These are phyloP conservation scores for Jamesozyma spencerorum DNA, from an alignment of 805 yeast species.

Conservation along the genomic window DNA sequence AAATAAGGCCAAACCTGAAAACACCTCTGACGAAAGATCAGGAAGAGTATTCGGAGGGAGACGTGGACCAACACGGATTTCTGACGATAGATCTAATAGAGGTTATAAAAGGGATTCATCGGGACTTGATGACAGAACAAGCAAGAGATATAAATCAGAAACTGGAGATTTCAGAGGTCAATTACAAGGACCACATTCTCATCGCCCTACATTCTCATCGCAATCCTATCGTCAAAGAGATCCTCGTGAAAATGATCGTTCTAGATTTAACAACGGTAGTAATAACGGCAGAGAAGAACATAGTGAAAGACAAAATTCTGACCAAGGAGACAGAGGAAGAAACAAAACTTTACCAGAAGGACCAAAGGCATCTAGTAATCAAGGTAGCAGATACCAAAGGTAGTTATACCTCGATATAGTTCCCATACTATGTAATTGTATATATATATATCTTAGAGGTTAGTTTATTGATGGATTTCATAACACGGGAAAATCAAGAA, in stretches of 20 bases:
- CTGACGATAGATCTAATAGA: not conserved
- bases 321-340: not conserved
- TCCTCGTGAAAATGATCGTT: constrained; percentile 4
- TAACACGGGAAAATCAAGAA: not conserved
- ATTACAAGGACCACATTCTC: not conserved
- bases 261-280: constrained; percentile 5
- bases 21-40: not conserved
- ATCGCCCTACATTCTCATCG: not conserved
- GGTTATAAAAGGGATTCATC: constrained; percentile 4
- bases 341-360: constrained; percentile 18
- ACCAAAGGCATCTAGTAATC: constrained; percentile 10
- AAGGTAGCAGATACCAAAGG: constrained; percentile 17
- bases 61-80: not conserved
- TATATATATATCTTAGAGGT: too few species aligned
- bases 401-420: too few species aligned
- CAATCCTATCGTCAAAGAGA: constrained; percentile 3
- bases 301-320: too few species aligned
- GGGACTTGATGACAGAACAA: constrained; percentile 9
- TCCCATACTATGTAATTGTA: too few species aligned
- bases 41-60: not conserved
- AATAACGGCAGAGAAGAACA: not conserved
- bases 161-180: constrained; percentile 2
- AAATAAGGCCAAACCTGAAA: not conserved
- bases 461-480: too few species aligned
- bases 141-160: constrained; percentile 7